Evolutionary conservation across 2,329 filamentous ascomycete genomes (phyloP), one percentile per base, ranked within the genome.

Genomic region (Aspergillus ochraceus): DNA sequence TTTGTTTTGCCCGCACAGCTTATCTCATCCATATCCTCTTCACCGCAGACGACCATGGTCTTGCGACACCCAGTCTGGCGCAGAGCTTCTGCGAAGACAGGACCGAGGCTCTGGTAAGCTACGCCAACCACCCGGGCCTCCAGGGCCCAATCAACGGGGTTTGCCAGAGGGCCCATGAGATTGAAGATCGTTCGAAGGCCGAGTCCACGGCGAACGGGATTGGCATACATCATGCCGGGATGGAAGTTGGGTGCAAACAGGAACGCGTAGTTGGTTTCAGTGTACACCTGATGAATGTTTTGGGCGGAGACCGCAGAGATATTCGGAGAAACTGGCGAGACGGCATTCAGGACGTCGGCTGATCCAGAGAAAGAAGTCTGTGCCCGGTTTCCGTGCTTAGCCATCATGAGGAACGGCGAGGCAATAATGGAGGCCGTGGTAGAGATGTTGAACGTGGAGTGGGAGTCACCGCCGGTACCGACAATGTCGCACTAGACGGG

Each of bases 141-240:
- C 60, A 99, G 86, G 39, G 86, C 81, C 68, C 88, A 86, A 70
- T 97, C 91, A 19, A 96, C 85, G 0, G 95, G 95, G 76, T 98
- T 98, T 50, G 92, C 90, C 29, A 99, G 82, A 0, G 95, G 95
- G 0, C 95, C 95, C 53, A 99, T 85, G 17, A 99, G 86, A 78
- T 99, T 99, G 86, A 99, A 99, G 67, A 99, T 94, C 2, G 95
- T 99, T 69, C 95, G 88, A 84, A 95, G 94, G 60, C 94, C 94
- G 22, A 99, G 86, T 74, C 96, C 90, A 71, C 87, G 90, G 63
- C 95, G 89, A 64, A 97, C 88, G 2, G 89, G 87, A 4, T 92
- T 92, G 45, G 95, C 92, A 75, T 93, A 89, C 74, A 87, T 89
- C 89, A 98, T 97, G 52, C 92, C 94, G 0, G 92, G 92, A 79